Base-by-base conservation (phyloP, 768 basidiomycete genomes). In the Kwoniella shandongensis region DNA sequence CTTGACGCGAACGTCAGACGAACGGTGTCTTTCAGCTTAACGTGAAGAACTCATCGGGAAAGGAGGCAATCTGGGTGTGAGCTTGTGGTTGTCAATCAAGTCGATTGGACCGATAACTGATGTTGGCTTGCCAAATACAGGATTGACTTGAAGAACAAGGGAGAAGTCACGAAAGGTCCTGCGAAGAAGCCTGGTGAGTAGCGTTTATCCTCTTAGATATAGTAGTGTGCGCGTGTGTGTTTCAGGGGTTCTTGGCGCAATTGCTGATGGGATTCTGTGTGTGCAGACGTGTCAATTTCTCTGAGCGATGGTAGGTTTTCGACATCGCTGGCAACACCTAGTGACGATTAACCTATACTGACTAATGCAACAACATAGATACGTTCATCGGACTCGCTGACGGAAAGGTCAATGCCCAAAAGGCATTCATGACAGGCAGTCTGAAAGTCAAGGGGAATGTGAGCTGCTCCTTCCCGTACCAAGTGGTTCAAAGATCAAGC, bases 381-480 rank as follows among this genome's bases (percentile, higher is more conserved):
- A 85, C 85, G 10, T 85, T 91, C 70, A 75, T 80, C 27, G 82
- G 86, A 38, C 80, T 97, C 23, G 68, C 75, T 17, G 75, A 74
- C 39, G 75, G 46, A 26, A 61, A 90, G 87, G 79, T 88, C 42
- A 90, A 88, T 67, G 91, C 89, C 18, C 92, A 96, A 78, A 92
- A 91, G 74, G 91, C 91, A 20, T 96, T 92, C 80, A 90, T 97
- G 88, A 89, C 88, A 6, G 92, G 92, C 26, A 88, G 89, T 72
- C 83, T 96, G 47, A 94, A 93, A 83, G 70, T 76, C 60, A 76
- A 76, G 61, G 75, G 75, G 20, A 76, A 76, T 57, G 70, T 72
- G 49, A 67, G 58, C 62, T 5, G 15, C 42, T 38, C 12, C 10
- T 36, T 26, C 26, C 27, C 46, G 44, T 8, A 17, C 10, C 4